Conservation (phyloP, 768 basidiomycete genomes). For the Fomitopsis pulvina region DNA sequence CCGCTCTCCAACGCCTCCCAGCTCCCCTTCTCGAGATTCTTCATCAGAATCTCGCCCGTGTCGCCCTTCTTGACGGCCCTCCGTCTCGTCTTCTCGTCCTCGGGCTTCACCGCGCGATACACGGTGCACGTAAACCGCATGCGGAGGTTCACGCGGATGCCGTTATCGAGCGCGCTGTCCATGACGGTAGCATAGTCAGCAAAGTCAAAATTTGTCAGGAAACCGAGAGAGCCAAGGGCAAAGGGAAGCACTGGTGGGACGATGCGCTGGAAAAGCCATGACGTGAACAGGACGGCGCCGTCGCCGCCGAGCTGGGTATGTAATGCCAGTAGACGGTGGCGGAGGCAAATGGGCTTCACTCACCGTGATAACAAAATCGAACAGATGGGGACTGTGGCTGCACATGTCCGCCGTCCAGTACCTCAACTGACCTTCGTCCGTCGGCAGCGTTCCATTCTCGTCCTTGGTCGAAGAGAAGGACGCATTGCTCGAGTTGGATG, state of each 20-base stretch:
- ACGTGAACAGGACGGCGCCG: constrained; percentile 97
- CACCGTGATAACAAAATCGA: constrained; percentile 97
- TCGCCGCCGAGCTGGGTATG: constrained; percentile 98
- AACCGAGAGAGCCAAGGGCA: constrained; percentile 94
- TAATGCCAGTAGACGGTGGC: too few relatives aligned
- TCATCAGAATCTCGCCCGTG: constrained; percentile 97
- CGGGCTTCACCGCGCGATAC: constrained; percentile 81
- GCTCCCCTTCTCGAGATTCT: constrained; percentile 79
- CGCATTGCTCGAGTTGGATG: constrained; percentile 62
- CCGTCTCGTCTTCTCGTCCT: constrained; percentile 50
- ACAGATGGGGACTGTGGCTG: constrained; percentile 79
- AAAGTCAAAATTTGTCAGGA: constrained; percentile 96
- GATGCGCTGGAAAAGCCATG: constrained; percentile 97
- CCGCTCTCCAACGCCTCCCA: constrained; percentile 96
- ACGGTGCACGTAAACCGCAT: constrained; percentile 99
- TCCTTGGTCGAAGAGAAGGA: constrained; percentile 48
- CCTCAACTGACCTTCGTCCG: constrained; percentile 84
- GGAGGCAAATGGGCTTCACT: constrained; percentile 29
- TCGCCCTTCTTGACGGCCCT: constrained; percentile 90
- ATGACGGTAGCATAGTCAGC: constrained; percentile 78
- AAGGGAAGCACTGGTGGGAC: constrained; percentile 99
- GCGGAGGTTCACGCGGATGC: constrained; percentile 94
- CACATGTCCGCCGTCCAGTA: constrained; percentile 99
- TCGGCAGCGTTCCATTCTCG: constrained; percentile 17
- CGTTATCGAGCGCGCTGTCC: constrained; percentile 83